Evolutionary conservation across 352 stramenopile species (phyloP), one percentile per base, ranked within the genome.

Genomic region (Peronospora farinosa): DNA sequence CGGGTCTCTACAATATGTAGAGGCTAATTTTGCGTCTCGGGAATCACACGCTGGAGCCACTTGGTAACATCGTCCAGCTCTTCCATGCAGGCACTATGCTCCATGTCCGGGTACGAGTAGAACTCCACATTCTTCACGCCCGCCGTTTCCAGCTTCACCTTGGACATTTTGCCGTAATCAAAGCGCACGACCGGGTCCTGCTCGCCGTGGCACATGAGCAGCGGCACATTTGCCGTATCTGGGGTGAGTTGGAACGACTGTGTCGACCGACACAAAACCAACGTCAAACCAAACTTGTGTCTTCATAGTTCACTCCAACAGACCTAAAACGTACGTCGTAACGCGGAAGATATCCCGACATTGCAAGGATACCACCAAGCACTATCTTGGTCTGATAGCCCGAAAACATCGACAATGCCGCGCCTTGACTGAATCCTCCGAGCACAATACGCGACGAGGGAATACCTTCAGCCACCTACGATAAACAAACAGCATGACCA

Each of bases 381-480:
- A 69, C 64, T 17, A 60, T 58, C 40, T 74, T 71, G 11, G 74
- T 73, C 54, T 90, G 78, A 54, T 70, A 91, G 6, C 72, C 77
- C n/a, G 76, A 91, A 54, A 84, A 88, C 0, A 98, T 66, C 39
- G 75, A 90, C 47, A 98, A 57, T 7, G 92, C 91, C 2, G 82
- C 93, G 17, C 95, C 95, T 72, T 87, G 94, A 49, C 74, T 95
- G 65, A 98, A 98, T 23, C 95, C 95, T 11, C 83, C 91, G 28
- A 98, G 65, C 5, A 97, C 83, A 54, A 98, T 96, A 16, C 88
- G 88, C 40, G 69, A 84, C 54, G 89, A 81, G 0, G 88, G 81
- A 21, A 97, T 86, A 23, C 80, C 80, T 16, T 25, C 60, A 12
- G 51, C 60, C 31, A 84, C 40, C 40, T 46, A n/a, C 25, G 17